These are phyloP conservation scores for Yarrowia sp. DNA, from an alignment of 805 yeast genomes.

Conservation along the genomic window DNA sequence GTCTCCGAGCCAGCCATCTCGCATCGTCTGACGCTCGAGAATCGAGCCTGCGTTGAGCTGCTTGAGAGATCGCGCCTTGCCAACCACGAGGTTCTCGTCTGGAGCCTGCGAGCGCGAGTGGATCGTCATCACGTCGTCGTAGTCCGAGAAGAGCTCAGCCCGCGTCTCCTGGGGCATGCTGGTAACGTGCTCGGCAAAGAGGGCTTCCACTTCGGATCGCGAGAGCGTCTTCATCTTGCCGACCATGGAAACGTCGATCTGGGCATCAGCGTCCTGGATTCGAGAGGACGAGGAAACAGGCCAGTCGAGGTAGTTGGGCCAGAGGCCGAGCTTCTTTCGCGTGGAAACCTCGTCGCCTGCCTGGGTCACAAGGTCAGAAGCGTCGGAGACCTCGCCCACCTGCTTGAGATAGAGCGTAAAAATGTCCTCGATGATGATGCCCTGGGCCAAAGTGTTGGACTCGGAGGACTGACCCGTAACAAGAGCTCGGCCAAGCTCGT, in stretches of 20 bases:
- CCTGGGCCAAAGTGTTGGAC: conserved; percentile 22
- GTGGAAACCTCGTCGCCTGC: not conserved
- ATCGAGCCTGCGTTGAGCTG: conserved; percentile 25
- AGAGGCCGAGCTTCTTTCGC: conserved; percentile 11
- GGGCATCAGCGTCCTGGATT: conserved; percentile 21
- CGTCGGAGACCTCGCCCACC: conserved; percentile 15
- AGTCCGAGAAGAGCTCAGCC: conserved; percentile 6
- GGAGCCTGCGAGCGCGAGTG: not conserved
- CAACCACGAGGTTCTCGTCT: conserved; percentile 5
- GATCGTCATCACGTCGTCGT: conserved; percentile 8
- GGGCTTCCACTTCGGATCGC: not conserved
- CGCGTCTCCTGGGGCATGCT: conserved; percentile 21
- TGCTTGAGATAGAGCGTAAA: conserved; percentile 13
- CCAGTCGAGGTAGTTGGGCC: conserved; percentile 25
- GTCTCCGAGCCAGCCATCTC: conserved; percentile 22
- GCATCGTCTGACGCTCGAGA: conserved; percentile 21
- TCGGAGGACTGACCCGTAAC: conserved; percentile 8
- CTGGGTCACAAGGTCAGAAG: not conserved
- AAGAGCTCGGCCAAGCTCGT: conserved; percentile 13
- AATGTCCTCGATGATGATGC: not conserved
- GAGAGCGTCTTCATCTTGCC: conserved; percentile 2
- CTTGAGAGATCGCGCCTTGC: conserved; percentile 17
- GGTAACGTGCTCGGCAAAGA: conserved; percentile 15
- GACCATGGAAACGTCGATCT: conserved; percentile 14
- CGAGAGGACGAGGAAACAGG: conserved; percentile 21